Evolutionary conservation across 2,329 filamentous ascomycete species (phyloP), one percentile per base, ranked within the genome.

Genomic region (Thielaviopsis musarum): DNA sequence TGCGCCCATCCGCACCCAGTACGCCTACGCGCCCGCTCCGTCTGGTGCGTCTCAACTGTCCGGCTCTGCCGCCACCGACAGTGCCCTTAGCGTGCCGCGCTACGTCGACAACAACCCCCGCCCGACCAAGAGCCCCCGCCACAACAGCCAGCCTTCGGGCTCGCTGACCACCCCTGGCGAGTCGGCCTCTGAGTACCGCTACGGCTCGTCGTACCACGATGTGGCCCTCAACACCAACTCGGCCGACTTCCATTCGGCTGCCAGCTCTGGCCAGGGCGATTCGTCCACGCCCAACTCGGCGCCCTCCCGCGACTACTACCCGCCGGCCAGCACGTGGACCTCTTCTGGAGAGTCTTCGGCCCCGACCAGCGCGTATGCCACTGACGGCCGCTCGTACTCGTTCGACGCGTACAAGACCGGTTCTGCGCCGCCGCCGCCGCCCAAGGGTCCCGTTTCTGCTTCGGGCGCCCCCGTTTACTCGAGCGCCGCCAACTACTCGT

Each of bases 51-150:
- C 76, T 3, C 77, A 78, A 54, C 69, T 80, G 3, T 74, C 78
- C 5, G 68, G 74, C 15, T 67, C 74, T 19, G 69, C 69, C 48
- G 68, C 68, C 64, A 67, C 72, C 1, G 76, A 78, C 57, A 73
- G 70, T 61, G 71, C 71, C 21, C 71, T 81, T 59, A 79, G 71
- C 65, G 74, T 82, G 53, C 78, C 79, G 12, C 73, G 79, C 63
- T 82, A 81, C 65, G 73, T 82, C 54, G 79, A 82, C 66, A 72
- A 68, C 64, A 79, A 76, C 63, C 73, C 76, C 5, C 74, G 79
- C 22, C 77, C 79, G 17, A 69, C 75, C 45, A 82, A 82, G 68
- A 80, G 77, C 64, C 77, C 79, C 0, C 74, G 80, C 2, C 76
- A 80, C 61, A 71, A 70, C 12, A 75, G 72, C 66, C 77, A 81